phyloP scores from a whole-genome alignment of 768 basidiomycete genomes.

The Tricholoma furcatifolium region DNA sequence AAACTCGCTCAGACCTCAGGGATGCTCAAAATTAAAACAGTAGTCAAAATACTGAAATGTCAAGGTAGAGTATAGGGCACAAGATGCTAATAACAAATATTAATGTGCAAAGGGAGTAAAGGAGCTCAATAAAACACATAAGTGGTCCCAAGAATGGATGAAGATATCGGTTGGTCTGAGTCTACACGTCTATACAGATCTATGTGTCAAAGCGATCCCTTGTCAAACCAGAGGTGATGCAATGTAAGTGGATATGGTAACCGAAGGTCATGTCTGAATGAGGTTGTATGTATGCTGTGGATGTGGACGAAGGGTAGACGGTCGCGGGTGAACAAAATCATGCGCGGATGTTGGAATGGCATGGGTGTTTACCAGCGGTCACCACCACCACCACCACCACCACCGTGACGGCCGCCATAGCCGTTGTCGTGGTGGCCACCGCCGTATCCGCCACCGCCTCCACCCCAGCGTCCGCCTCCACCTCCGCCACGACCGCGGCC shows the following conservation, averaged over 20 bases:
- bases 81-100: not conserved
- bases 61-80: no score
- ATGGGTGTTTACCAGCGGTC: constrained; percentile 25
- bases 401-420: constrained; percentile 39
- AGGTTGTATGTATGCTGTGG: not conserved
- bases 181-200: constrained; percentile 23
- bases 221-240: constrained; percentile 6
- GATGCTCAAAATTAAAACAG: no score
- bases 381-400: constrained; percentile 34
- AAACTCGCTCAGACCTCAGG: no score
- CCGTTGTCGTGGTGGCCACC: constrained; percentile 45
- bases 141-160: constrained; percentile 8
- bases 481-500: constrained; percentile 43
- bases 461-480: constrained; percentile 41
- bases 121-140: not conserved
- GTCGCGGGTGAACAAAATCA: not conserved
- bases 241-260: not conserved
- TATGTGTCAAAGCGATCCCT: constrained; percentile 16
- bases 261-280: not conserved
- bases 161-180: constrained; percentile 16
- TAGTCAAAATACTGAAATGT: no score
- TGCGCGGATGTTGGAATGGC: not conserved
- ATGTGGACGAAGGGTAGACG: not conserved
- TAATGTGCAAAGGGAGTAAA: constrained; percentile 1
- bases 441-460: constrained; percentile 43